Evolutionary conservation across 2,329 filamentous ascomycete species (phyloP).

Genomic region (Aspergillus fumigatiaffinis): DNA sequence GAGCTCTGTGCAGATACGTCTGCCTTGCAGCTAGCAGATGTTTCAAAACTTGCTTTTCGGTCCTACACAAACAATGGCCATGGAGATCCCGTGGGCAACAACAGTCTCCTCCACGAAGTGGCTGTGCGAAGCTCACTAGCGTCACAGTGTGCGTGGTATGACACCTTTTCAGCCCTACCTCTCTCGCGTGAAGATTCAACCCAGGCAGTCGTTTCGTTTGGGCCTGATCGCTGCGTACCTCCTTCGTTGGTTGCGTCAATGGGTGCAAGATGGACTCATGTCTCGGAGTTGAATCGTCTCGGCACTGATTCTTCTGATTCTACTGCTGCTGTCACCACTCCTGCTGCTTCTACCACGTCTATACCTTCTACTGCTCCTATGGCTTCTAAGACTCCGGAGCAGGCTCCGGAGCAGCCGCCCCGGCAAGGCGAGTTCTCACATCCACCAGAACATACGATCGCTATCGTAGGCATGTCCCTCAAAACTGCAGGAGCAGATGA

Average conservation of each 20-base stretch:
- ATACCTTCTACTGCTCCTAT: no score
- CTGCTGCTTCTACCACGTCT: neutral
- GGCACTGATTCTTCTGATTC: neutral
- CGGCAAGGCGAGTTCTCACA: no score
- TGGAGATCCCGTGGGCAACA: conserved; percentile 2
- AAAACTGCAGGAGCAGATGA: conserved; percentile 31
- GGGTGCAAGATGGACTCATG: neutral
- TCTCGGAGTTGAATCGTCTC: conserved; percentile 1
- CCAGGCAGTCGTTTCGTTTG: conserved; percentile 31
- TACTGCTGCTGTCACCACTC: neutral
- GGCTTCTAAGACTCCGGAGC: conserved; percentile 10
- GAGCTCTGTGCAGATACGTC: conserved; percentile 24
- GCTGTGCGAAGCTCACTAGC: conserved; percentile 34
- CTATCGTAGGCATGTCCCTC: conserved; percentile 35
- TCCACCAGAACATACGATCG: conserved; percentile 18
- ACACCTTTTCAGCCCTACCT: conserved; percentile 22
- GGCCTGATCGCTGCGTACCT: conserved; percentile 36
- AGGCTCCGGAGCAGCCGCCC: neutral
- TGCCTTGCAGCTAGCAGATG: conserved; percentile 31
- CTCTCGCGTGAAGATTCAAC: conserved; percentile 3
- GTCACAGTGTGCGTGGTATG: conserved; percentile 34
- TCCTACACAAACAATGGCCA: conserved; percentile 9
- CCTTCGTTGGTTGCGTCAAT: conserved; percentile 17
- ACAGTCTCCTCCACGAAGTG: conserved; percentile 23
- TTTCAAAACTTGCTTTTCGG: conserved; percentile 22